Conservation (phyloP, 352 stramenopile species). For the Saprolegnia parasitica region DNA sequence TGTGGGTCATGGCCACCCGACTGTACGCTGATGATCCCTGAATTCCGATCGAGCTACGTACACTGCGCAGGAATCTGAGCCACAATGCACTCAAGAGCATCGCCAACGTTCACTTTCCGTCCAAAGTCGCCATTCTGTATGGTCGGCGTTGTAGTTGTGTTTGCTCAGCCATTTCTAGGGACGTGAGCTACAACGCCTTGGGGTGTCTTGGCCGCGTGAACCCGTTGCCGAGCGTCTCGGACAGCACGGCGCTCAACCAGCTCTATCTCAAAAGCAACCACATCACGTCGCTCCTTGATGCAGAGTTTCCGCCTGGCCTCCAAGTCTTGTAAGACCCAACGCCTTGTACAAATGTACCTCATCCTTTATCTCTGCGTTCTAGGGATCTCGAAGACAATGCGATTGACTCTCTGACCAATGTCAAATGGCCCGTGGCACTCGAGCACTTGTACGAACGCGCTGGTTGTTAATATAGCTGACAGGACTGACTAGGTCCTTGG, state of each 20-base stretch:
- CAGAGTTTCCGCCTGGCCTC: too few relatives aligned
- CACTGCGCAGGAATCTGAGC: neutral
- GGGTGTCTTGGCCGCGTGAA: neutral
- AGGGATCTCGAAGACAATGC: too few relatives aligned
- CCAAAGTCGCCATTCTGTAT: neutral
- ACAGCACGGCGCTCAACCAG: neutral
- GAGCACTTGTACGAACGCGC: too few relatives aligned
- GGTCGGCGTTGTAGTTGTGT: neutral
- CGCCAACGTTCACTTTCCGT: neutral
- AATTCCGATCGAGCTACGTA: too few relatives aligned
- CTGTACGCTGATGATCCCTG: neutral
- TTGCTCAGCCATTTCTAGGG: neutral
- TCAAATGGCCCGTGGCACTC: too few relatives aligned
- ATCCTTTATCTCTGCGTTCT: too few relatives aligned
- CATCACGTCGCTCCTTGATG: too few relatives aligned
- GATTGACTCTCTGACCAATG: too few relatives aligned
- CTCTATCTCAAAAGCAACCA: neutral
- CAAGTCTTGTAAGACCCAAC: too few relatives aligned
- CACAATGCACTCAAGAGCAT: neutral
- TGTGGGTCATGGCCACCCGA: neutral
- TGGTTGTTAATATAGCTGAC: too few relatives aligned
- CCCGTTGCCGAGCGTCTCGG: neutral
- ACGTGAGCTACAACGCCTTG: constrained; percentile 9
- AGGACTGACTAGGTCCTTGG: too few relatives aligned
- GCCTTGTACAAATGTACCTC: too few relatives aligned